A percentile compares a stretch with the other conserved stretches of the same genome.
Conservation (phyloP, 805 yeast species). For the Yarrowia sp. region DNA sequence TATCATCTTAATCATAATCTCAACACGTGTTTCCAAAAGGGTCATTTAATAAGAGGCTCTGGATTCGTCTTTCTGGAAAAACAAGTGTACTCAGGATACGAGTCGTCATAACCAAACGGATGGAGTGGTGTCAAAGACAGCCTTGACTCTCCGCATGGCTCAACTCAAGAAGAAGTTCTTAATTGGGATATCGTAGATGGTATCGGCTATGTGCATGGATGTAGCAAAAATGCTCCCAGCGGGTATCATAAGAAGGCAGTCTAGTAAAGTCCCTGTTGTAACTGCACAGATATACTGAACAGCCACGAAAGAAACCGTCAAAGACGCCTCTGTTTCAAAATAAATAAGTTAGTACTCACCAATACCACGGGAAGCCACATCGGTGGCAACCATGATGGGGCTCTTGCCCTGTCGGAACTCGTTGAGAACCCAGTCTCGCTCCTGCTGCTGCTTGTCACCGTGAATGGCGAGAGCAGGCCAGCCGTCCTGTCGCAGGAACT, state of each 20-base stretch:
- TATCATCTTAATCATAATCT: slow-evolving; percentile 3
- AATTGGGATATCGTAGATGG: slow-evolving; percentile 37
- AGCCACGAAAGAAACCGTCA: not conserved
- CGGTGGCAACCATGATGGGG: slow-evolving; percentile 98
- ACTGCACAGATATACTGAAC: slow-evolving; percentile 4
- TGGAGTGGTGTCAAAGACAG: not conserved
- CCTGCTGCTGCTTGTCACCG: slow-evolving; percentile 97
- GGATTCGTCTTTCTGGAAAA: slow-evolving; percentile 34
- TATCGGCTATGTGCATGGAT: slow-evolving; percentile 26
- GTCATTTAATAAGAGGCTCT: slow-evolving; percentile 32
- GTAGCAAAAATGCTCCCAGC: slow-evolving; percentile 32
- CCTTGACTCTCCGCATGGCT: slow-evolving; percentile 24
- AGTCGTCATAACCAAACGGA: slow-evolving; percentile 38
- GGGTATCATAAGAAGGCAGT: slow-evolving; percentile 12
- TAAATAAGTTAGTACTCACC: slow-evolving; percentile 68
- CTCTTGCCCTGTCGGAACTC: slow-evolving; percentile 93
- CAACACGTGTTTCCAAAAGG: slow-evolving; percentile 36
- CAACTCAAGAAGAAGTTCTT: slow-evolving; percentile 36
- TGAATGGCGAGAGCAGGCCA: slow-evolving; percentile 99
- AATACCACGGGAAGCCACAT: slow-evolving; percentile 99
- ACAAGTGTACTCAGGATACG: slow-evolving; percentile 36
- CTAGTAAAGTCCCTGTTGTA: not conserved
- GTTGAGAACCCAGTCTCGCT: slow-evolving; percentile 97
- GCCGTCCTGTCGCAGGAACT: slow-evolving; percentile 91
- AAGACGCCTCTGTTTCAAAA: not conserved